Percentiles rank a stretch among this genome's conserved stretches.
These are phyloP conservation scores for Colletotrichum gigasporum DNA, from an alignment of 2,329 filamentous ascomycete genomes.

Conservation along the genomic window DNA sequence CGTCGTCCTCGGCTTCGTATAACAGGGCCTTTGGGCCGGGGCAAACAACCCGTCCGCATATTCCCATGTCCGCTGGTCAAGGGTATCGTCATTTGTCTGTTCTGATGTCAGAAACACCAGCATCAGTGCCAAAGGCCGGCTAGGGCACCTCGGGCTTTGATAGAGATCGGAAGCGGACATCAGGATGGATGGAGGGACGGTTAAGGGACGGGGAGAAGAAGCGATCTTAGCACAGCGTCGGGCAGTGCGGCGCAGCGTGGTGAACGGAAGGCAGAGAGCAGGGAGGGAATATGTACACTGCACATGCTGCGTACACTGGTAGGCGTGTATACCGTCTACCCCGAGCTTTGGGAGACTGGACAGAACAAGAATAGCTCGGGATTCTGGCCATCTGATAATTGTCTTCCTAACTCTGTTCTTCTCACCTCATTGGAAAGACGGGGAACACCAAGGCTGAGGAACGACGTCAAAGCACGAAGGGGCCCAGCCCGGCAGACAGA, in stretches of 20 bases:
- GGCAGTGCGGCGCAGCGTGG: not conserved
- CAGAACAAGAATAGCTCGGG: not conserved
- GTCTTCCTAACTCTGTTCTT: not conserved
- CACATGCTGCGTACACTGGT: not conserved
- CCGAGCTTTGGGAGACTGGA: not conserved
- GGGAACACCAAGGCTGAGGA: constrained; percentile 8
- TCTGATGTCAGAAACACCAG: constrained; percentile 12
- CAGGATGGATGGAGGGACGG: not conserved
- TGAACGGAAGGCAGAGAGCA: not conserved
- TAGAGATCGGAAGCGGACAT: not conserved
- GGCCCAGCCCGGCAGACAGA: not conserved
- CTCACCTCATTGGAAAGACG: not conserved
- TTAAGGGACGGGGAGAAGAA: not conserved
- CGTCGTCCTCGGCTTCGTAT: not conserved
- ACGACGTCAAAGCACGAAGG: constrained; percentile 5
- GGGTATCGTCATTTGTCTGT: not conserved
- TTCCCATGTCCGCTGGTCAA: not conserved
- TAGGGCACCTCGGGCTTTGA: not conserved
- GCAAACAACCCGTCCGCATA: not conserved
- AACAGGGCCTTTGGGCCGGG: not conserved
- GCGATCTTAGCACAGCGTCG: not conserved
- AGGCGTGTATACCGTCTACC: not conserved
- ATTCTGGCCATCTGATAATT: constrained; percentile 24
- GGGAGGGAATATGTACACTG: not conserved
- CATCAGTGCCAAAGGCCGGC: not conserved